phyloP scores from a whole-genome alignment of 768 basidiomycete genomes.

The Leucosporidium creatinivorum region DNA sequence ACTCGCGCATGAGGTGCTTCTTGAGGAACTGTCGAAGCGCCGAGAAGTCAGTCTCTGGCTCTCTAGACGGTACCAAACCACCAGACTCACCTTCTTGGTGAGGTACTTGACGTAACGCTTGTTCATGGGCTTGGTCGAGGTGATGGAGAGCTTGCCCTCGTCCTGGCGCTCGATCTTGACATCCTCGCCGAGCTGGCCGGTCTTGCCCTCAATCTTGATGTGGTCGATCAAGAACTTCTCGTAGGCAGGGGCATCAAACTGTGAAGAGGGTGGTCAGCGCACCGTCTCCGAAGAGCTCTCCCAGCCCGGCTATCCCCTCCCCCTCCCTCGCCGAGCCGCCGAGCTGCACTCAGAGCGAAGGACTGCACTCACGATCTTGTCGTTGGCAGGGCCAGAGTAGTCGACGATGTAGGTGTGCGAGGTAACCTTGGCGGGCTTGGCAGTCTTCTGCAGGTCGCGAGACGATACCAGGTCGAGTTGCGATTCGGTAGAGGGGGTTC shows the following conservation, averaged over 20 bases:
- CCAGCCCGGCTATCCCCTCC: no score
- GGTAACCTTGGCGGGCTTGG: background rate
- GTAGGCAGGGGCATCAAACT: conserved; percentile 38
- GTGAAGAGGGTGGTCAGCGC: background rate
- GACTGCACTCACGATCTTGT: conserved; percentile 38
- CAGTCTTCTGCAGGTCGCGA: background rate
- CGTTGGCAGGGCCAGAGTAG: conserved; percentile 71
- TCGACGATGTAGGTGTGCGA: conserved; percentile 47
- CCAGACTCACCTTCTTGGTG: conserved; percentile 54
- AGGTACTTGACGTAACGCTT: conserved; percentile 96
- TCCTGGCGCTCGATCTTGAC: conserved; percentile 74
- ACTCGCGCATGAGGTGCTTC: conserved; percentile 77
- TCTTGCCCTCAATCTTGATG: conserved; percentile 86
- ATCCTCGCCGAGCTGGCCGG: conserved; percentile 82
- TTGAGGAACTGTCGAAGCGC: conserved; percentile 56
- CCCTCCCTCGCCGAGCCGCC: background rate
- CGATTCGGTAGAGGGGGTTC: no score
- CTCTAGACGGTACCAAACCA: no score
- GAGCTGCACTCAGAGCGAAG: background rate
- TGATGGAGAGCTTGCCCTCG: conserved; percentile 67
- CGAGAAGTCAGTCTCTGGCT: no score
- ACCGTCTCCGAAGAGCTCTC: no score
- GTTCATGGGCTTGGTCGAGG: conserved; percentile 80
- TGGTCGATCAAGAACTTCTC: conserved; percentile 68
- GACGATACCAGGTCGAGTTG: background rate